Evolutionary conservation across 2,329 filamentous ascomycete genomes (phyloP).

Genomic region (Microsporum audouinii): DNA sequence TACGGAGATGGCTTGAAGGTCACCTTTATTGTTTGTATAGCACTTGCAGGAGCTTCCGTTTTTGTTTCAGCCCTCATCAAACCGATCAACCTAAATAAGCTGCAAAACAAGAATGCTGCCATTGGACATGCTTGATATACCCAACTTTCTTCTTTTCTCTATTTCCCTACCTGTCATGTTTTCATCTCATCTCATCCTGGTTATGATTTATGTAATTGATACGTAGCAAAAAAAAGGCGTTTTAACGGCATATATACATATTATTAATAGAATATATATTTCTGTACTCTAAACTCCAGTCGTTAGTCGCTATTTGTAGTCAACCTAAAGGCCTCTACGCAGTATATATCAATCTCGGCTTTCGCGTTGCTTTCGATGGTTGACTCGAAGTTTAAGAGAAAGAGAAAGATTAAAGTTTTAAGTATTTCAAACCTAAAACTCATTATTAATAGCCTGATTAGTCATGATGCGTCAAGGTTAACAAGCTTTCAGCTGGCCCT

Average conservation of each 20-base stretch:
- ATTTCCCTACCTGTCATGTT: neutral
- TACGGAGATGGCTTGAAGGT: slow-evolving; percentile 13
- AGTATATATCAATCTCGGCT: neutral
- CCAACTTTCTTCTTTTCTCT: neutral
- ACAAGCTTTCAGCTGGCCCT: neutral
- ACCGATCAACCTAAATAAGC: slow-evolving; percentile 7
- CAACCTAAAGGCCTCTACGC: neutral
- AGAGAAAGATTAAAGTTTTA: neutral
- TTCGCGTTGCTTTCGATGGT: neutral
- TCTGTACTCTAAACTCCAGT: neutral
- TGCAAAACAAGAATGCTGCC: neutral
- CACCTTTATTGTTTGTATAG: slow-evolving; percentile 8
- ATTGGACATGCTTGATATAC: neutral
- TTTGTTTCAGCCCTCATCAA: slow-evolving; percentile 2
- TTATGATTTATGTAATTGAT: neutral
- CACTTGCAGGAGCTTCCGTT: slow-evolving; percentile 4
- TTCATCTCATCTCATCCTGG: neutral
- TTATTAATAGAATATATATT: neutral
- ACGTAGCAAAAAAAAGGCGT: neutral
- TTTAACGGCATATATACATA: neutral
- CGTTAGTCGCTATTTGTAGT: neutral
- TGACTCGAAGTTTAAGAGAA: neutral
- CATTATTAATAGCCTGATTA: neutral
- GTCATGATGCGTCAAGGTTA: neutral
- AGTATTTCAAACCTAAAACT: neutral